A percentile compares a stretch with the other conserved stretches of the same genome.
Evolutionary conservation across 2,329 filamentous ascomycete species (phyloP).

Genomic region (Verticillium klebahnii): DNA sequence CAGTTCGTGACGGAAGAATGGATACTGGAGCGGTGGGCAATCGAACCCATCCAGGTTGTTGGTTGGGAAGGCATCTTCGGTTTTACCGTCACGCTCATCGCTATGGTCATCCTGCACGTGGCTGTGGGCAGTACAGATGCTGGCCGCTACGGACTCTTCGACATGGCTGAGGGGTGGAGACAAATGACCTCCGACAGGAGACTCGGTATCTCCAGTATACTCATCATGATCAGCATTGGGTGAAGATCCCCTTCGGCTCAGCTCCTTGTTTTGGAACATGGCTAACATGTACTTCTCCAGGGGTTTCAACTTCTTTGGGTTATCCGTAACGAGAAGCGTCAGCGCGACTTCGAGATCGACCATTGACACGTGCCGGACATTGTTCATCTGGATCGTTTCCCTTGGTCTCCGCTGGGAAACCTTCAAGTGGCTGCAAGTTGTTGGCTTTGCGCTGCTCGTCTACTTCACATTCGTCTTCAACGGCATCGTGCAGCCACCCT

Average conservation of each 20-base stretch:
- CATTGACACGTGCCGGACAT: slow-evolving; percentile 93
- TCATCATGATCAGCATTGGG: slow-evolving; percentile 98
- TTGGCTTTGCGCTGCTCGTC: slow-evolving; percentile 82
- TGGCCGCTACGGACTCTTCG: slow-evolving; percentile 81
- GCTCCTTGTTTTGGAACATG: slow-evolving; percentile 6
- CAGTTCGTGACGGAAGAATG: slow-evolving; percentile 96
- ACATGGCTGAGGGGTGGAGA: slow-evolving; percentile 78
- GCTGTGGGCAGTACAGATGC: slow-evolving; percentile 68
- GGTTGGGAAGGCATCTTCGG: slow-evolving; percentile 97
- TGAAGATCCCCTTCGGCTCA: slow-evolving; percentile 39
- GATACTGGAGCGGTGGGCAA: slow-evolving; percentile 63
- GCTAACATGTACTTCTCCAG: slow-evolving; percentile 36
- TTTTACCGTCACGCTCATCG: slow-evolving; percentile 70
- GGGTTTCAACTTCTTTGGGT: slow-evolving; percentile 97
- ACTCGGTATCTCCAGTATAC: slow-evolving; percentile 71
- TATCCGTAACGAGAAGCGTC: slow-evolving; percentile 84
- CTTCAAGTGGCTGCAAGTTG: slow-evolving; percentile 95
- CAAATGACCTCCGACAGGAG: slow-evolving; percentile 69
- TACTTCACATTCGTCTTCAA: slow-evolving; percentile 98
- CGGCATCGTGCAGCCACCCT: slow-evolving; percentile 79
- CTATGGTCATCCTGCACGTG: slow-evolving; percentile 77
- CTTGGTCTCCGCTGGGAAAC: slow-evolving; percentile 92
- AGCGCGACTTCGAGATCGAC: slow-evolving; percentile 92
- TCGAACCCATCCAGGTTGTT: slow-evolving; percentile 83
- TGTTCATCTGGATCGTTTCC: slow-evolving; percentile 97